A percentile compares a stretch with the other conserved stretches of the same genome.
phyloP scores from a whole-genome alignment of 140 eudicot genomes.

The Flaveria floridana region DNA sequence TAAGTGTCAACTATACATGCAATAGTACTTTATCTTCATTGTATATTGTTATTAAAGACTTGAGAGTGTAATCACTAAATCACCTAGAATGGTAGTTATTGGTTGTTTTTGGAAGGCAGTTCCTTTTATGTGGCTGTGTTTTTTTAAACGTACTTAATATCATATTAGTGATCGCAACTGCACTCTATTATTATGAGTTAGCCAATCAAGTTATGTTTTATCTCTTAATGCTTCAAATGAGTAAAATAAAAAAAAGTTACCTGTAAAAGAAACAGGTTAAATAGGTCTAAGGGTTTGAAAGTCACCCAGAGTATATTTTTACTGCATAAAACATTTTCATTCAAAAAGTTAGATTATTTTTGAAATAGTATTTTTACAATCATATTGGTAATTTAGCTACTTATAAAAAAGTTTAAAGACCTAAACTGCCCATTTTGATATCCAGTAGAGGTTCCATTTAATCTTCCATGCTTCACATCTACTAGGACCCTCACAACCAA shows the following conservation, averaged over 20 bases:
- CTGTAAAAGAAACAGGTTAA: background rate
- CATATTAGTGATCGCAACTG: background rate
- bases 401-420: background rate
- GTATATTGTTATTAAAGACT: no score
- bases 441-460: no score
- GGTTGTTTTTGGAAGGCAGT: conserved; percentile 8
- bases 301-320: background rate
- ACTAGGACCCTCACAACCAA: conserved; percentile 87
- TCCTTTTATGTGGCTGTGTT: background rate
- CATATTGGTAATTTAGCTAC: background rate
- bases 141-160: background rate
- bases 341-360: background rate
- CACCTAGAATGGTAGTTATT: background rate
- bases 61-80: background rate
- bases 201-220: background rate
- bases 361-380: background rate
- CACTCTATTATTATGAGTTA: background rate
- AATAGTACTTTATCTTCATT: no score
- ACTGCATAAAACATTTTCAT: background rate
- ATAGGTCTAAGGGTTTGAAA: background rate
- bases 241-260: background rate
- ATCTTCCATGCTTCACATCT: conserved; percentile 6
- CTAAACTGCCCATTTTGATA: background rate
- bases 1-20: background rate
- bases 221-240: background rate